A percentile compares a stretch with the other conserved stretches of the same genome.
Conservation (phyloP, 805 yeast species). For the Clavispora fructus region DNA sequence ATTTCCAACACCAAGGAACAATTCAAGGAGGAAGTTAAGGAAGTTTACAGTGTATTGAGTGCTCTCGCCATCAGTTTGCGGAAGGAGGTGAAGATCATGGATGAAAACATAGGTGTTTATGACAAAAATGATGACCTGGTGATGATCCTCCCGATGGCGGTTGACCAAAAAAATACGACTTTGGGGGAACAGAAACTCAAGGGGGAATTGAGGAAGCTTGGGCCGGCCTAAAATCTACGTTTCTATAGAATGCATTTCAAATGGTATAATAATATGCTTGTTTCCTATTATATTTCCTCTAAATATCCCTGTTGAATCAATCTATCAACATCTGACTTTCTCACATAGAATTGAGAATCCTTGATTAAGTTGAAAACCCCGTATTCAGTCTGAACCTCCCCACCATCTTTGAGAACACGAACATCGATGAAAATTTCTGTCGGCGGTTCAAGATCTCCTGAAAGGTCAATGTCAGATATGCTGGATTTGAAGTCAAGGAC, state of each 20-base stretch:
- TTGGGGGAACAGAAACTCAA: constrained; percentile 55
- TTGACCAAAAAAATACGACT: constrained; percentile 67
- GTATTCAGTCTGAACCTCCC: constrained; percentile 95
- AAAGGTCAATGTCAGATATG: constrained; percentile 76
- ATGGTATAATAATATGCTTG: neutral
- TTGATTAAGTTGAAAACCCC: constrained; percentile 92
- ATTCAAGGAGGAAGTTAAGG: constrained; percentile 40
- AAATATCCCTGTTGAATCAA: constrained; percentile 90
- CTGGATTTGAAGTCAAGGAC: constrained; percentile 72
- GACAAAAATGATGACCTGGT: constrained; percentile 39
- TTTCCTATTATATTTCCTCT: constrained; percentile 52
- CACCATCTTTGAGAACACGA: constrained; percentile 87
- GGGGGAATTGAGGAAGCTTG: constrained; percentile 33
- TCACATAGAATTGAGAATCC: constrained; percentile 89
- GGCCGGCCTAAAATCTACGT: neutral
- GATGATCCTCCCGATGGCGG: constrained; percentile 60
- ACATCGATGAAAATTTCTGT: constrained; percentile 89
- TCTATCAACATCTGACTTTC: constrained; percentile 92
- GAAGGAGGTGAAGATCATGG: constrained; percentile 62
- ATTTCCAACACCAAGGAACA: constrained; percentile 25
- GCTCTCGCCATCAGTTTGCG: constrained; percentile 54
- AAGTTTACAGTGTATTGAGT: constrained; percentile 52
- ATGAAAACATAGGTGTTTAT: constrained; percentile 49
- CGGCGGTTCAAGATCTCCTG: constrained; percentile 90
- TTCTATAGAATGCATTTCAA: neutral